Percentiles rank a stretch among this genome's conserved stretches.
Evolutionary conservation across 352 stramenopile genomes (phyloP).

Genomic region (Phytophthora sp.): DNA sequence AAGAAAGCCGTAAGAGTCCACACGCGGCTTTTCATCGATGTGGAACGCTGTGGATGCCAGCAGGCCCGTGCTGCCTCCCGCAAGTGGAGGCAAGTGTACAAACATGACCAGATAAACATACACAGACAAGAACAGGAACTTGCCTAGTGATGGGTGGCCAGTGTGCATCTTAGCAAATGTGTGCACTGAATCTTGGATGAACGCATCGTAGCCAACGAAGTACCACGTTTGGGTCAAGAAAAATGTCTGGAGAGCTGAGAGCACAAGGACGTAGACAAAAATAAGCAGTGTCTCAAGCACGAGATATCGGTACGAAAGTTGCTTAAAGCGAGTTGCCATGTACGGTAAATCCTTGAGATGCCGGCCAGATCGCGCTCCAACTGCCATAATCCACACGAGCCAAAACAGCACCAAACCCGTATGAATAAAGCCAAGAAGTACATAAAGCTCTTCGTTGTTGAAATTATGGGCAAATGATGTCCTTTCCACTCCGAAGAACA

Average conservation of each 20-base stretch:
- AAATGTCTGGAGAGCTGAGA: slow-evolving; percentile 75
- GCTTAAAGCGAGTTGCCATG: slow-evolving; percentile 86
- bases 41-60: slow-evolving; percentile 76
- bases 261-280: slow-evolving; percentile 71
- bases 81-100: slow-evolving; percentile 73
- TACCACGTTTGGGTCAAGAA: slow-evolving; percentile 70
- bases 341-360: slow-evolving; percentile 80
- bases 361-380: slow-evolving; percentile 57
- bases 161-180: slow-evolving; percentile 67
- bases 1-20: slow-evolving; percentile 70
- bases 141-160: slow-evolving; percentile 60
- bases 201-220: slow-evolving; percentile 66
- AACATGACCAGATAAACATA: slow-evolving; percentile 88
- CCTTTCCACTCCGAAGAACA: slow-evolving; percentile 38
- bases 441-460: slow-evolving; percentile 60
- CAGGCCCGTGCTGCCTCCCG: slow-evolving; percentile 53
- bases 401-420: slow-evolving; percentile 69
- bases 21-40: slow-evolving; percentile 64
- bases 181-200: slow-evolving; percentile 74
- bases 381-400: slow-evolving; percentile 73
- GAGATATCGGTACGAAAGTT: slow-evolving; percentile 88
- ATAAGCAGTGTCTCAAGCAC: slow-evolving; percentile 80
- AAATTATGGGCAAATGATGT: slow-evolving; percentile 17
- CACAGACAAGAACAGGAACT: slow-evolving; percentile 82
- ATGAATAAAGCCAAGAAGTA: slow-evolving; percentile 67